Evolutionary conservation across 2,329 filamentous ascomycete species (phyloP).

Genomic region (Aspergillus quadricinctus): DNA sequence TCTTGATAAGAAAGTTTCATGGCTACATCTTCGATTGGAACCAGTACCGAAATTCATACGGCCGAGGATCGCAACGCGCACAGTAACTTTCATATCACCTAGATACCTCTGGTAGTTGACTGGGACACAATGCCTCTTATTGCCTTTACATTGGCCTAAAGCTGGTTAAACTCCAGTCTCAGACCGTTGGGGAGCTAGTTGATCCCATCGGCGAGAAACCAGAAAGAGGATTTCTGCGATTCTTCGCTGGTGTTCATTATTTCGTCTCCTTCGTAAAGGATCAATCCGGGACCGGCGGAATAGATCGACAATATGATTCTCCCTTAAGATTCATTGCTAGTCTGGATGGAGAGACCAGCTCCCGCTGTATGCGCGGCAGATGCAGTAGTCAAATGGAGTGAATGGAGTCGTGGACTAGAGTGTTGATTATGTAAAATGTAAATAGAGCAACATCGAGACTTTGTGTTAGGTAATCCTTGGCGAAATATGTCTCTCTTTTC

Average conservation of each 20-base stretch:
- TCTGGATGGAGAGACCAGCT: not conserved
- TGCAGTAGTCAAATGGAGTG: not conserved
- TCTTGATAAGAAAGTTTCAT: not conserved
- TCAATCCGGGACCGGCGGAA: not conserved
- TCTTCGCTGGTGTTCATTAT: not conserved
- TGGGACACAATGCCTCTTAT: not conserved
- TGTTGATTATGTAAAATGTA: no score
- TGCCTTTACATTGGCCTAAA: not conserved
- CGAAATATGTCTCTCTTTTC: not conserved
- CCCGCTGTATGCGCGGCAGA: not conserved
- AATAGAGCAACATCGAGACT: no score
- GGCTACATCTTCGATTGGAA: not conserved
- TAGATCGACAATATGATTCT: not conserved
- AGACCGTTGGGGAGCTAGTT: conserved; percentile 5
- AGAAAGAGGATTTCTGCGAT: conserved; percentile 2
- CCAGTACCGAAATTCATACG: not conserved
- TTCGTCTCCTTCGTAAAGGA: not conserved
- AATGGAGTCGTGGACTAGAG: no score
- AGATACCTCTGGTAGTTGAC: not conserved
- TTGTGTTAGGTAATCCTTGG: not conserved
- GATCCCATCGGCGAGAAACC: conserved; percentile 9
- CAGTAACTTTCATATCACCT: not conserved
- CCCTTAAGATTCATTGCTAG: not conserved
- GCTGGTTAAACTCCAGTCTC: conserved; percentile 1
- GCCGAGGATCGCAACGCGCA: not conserved